Percentiles rank a stretch among this genome's conserved stretches.
These are phyloP conservation scores for Potentilla sterilis DNA, from an alignment of 306 rosid species.

Conservation along the genomic window DNA sequence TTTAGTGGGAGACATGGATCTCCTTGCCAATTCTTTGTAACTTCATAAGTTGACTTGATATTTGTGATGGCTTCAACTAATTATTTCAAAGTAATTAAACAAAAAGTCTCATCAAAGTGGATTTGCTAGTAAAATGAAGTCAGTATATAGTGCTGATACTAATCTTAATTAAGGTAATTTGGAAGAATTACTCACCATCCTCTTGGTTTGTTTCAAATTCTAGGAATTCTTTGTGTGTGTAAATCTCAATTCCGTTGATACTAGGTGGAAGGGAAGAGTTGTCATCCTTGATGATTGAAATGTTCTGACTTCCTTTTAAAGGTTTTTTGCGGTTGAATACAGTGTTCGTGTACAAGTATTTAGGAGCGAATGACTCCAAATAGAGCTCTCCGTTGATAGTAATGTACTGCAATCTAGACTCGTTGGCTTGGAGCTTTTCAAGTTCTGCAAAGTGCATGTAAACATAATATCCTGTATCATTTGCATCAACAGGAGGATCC, in stretches of 20 bases:
- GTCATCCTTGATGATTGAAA: background rate
- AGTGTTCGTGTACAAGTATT: background rate
- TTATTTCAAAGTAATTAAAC: background rate
- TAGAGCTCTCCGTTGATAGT: background rate
- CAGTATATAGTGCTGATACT: no score
- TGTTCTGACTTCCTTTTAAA: background rate
- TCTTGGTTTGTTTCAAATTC: slow-evolving; percentile 12
- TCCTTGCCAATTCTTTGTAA: slow-evolving; percentile 40
- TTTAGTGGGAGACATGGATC: slow-evolving; percentile 34
- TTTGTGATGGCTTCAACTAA: slow-evolving; percentile 25
- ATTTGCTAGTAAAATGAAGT: background rate
- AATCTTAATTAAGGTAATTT: background rate
- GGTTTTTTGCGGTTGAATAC: background rate
- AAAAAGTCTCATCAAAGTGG: background rate
- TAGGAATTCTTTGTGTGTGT: background rate
- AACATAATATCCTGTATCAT: slow-evolving; percentile 9
- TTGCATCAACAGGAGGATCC: background rate
- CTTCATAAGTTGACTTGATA: slow-evolving; percentile 23
- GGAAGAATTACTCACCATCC: slow-evolving; percentile 15
- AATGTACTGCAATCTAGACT: slow-evolving; percentile 7
- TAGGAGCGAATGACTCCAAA: background rate
- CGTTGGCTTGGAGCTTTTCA: slow-evolving; percentile 18
- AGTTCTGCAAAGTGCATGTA: slow-evolving; percentile 36
- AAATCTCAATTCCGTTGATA: slow-evolving; percentile 20
- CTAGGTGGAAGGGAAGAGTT: slow-evolving; percentile 26